A percentile compares a stretch with the other conserved stretches of the same genome.
Conservation (phyloP, 2,329 filamentous ascomycete species). For the Xylaria sp. region DNA sequence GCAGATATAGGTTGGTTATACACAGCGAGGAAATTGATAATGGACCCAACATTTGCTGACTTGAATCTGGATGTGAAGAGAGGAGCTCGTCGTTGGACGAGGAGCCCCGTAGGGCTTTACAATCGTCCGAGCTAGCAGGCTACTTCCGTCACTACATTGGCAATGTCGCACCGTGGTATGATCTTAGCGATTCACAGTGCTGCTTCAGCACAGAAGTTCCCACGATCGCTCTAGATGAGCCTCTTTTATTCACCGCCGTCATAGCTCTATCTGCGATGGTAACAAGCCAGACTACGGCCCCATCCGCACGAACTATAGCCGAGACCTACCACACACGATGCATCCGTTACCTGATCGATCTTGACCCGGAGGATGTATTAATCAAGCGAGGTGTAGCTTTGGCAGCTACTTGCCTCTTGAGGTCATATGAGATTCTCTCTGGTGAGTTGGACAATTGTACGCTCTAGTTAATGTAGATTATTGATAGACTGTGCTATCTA, state of each 20-base stretch:
- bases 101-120: conserved; percentile 48
- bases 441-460: conserved; percentile 47
- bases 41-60: neutral
- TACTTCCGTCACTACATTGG: conserved; percentile 56
- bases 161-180: conserved; percentile 59
- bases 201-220: conserved; percentile 54
- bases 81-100: conserved; percentile 4
- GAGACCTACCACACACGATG: conserved; percentile 57
- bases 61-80: neutral
- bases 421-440: conserved; percentile 61
- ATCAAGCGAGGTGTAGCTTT: conserved; percentile 55
- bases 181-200: conserved; percentile 55
- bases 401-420: conserved; percentile 59
- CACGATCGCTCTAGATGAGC: conserved; percentile 52
- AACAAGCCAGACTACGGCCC: conserved; percentile 49
- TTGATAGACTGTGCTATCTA: conserved; percentile 26
- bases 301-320: conserved; percentile 46
- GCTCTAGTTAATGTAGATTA: neutral
- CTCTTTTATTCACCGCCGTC: conserved; percentile 57
- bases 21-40: neutral
- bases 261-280: conserved; percentile 60
- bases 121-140: conserved; percentile 48
- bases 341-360: conserved; percentile 53
- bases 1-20: conserved; percentile 6
- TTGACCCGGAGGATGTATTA: conserved; percentile 49